Evolutionary conservation across 78 protist genomes (phyloP), one percentile per base, ranked within the genome.

Genomic region (Creolimax fragrantissima): DNA sequence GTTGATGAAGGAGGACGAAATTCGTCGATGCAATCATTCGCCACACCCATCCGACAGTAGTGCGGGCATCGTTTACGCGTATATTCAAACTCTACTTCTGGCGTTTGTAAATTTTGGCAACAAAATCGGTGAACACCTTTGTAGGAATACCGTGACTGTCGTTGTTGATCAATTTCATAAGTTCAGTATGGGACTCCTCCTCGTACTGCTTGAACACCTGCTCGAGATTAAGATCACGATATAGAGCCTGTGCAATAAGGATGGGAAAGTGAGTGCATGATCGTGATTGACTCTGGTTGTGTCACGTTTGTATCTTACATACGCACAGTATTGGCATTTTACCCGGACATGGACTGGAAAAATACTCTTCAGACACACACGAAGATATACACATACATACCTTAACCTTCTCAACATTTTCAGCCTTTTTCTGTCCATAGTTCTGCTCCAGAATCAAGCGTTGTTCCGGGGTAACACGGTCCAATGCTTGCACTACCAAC

Each of bases 401-500:
- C 95, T 95, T 93, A 58, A 95, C 96, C 4, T 41, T 24, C 3
- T 83, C 90, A 37, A 93, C 89, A 43, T 3, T 17, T 2, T 3
- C 84, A 6, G 90, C 42, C 66, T 92, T 86, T 88, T 85, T 85
- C 45, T n/a, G 44, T 3, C 42, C 93, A 35, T 92, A 92, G 91
- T 92, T 85, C 88, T 43, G 81, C 81, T 96, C 95, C 36, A 98
- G 90, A 3, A 39, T 2, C 39, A 45, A 42, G 39, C 88, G 42
- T 93, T 98, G 98, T 36, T 45, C 97, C 42, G 95, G 93, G 2
- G 93, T 95, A 94, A 67, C 89, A 24, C 58, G 43, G 42, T 93
- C 91, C 11, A 95, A 90, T 58, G 97, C 96, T 67, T 94, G 95
- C 81, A 94, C 92, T 83, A 96, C 90, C 43, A 98, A 94, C 99